Evolutionary conservation across 2,329 filamentous ascomycete genomes (phyloP).

Genomic region (Botrytis porri): DNA sequence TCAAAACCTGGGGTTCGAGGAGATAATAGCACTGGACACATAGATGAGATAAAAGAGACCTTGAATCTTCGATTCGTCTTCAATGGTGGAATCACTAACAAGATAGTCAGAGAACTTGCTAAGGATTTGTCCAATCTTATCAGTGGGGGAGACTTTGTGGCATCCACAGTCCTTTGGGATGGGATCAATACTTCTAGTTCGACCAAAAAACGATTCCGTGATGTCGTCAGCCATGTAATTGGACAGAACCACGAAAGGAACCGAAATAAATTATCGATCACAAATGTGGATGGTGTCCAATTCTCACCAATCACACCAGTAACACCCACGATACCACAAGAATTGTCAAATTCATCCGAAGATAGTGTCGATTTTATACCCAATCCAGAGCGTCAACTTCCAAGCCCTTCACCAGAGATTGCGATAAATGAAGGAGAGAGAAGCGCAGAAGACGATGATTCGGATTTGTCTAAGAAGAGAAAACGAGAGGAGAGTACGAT

Average conservation of each 20-base stretch:
- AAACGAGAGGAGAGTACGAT: neutral
- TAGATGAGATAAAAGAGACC: neutral
- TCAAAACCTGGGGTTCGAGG: neutral
- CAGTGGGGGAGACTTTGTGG: neutral
- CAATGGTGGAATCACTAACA: neutral
- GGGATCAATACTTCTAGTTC: neutral
- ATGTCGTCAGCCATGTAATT: neutral
- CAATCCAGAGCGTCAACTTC: neutral
- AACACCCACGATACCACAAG: neutral
- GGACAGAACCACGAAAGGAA: neutral
- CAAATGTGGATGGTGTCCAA: neutral
- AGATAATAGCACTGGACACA: neutral
- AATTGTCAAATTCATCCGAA: neutral
- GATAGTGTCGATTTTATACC: neutral
- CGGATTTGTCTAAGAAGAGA: neutral
- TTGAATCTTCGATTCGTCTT: conserved; percentile 2
- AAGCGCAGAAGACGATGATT: neutral
- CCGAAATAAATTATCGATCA: neutral
- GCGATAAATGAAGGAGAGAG: neutral
- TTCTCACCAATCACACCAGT: neutral
- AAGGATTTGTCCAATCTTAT: neutral
- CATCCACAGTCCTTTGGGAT: conserved; percentile 1
- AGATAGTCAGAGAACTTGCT: neutral
- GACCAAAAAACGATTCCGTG: no score
- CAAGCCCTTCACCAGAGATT: neutral